Evolutionary conservation across 257 asterid genomes (phyloP), one percentile per base, ranked within the genome.

Genomic region (Sherardia arvensis): DNA sequence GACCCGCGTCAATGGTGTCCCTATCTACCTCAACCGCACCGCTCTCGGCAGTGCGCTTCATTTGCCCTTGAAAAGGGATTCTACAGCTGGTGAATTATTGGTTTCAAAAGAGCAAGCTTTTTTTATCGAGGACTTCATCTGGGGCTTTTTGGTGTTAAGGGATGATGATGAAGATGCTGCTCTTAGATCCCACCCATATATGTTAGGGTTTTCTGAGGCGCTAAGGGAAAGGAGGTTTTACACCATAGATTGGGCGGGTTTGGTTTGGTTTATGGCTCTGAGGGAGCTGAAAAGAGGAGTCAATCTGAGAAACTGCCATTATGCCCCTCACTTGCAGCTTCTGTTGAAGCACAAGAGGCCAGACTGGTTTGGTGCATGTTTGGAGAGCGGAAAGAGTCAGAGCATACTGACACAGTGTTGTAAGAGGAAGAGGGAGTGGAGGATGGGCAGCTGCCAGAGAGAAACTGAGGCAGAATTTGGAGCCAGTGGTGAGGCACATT

Each of bases 301-400:
- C 2, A 30, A 40, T 18, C 18, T 69, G 17, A 47, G 21, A 0
- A 55, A 26, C 15, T 69, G 73, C 29, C 38, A 69, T 26, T 69
- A 69, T 62, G 68, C 73, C 12, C 53, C 73, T 11, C 73, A 69
- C 53, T 3, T 69, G 68, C 73, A 69, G 58, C 54, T 51, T 43
- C 55, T 69, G 62, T 25, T 69, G 53, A 38, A 34, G 63, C 3
- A n/a, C 33, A 68, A 51, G 53, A 40, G 2, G 22, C 71, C 71
- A 25, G 0, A 4, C 3, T 57, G 28, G 65, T 56, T 66, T 66
- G 18, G 0, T 30, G 53, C 17, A 2, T 5, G 17, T 38, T 38
- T 38, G 47, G 47, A 38, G 47, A 38, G 47, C 12, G 47, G 47
- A 38, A 15, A 38, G 47, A 38, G n/a, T n/a, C n/a, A 38, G 47